These are phyloP conservation scores for Myxozyma neglecta DNA, from an alignment of 805 yeast species.

Conservation along the genomic window DNA sequence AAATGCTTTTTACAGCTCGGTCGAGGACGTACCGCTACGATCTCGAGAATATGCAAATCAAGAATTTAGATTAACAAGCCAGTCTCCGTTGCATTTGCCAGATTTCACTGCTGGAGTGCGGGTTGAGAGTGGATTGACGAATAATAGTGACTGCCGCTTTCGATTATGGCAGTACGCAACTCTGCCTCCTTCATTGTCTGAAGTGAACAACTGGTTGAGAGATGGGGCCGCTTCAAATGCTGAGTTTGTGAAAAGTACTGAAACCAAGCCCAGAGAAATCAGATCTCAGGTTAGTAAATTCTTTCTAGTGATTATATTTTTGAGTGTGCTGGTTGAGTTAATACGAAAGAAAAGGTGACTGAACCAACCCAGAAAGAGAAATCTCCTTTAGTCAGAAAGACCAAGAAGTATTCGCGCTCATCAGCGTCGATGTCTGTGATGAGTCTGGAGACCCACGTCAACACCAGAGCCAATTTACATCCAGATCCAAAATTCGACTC, in stretches of 20 bases:
- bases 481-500: constrained; percentile 72
- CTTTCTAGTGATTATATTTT: constrained; percentile 22
- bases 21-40: constrained; percentile 50
- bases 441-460: constrained; percentile 66
- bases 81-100: constrained; percentile 41
- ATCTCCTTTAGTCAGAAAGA: constrained; percentile 29
- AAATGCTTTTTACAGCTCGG: constrained; percentile 63
- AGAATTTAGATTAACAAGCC: constrained; percentile 51
- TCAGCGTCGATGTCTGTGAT: constrained; percentile 53
- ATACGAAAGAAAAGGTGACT: not conserved
- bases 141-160: constrained; percentile 6
- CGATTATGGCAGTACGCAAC: constrained; percentile 43
- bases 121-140: constrained; percentile 4
- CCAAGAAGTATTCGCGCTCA: not conserved
- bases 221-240: not conserved
- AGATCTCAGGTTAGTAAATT: not conserved
- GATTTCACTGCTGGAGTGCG: constrained; percentile 26
- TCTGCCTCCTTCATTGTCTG: constrained; percentile 51
- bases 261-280: not conserved
- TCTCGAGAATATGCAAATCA: constrained; percentile 71
- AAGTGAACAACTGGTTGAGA: constrained; percentile 44
- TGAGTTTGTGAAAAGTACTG: no score
- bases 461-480: constrained; percentile 47
- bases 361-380: constrained; percentile 26
- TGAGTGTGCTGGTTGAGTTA: not conserved